Evolutionary conservation across 148 eudicot genomes (phyloP).

Genomic region (Silene latifolia): DNA sequence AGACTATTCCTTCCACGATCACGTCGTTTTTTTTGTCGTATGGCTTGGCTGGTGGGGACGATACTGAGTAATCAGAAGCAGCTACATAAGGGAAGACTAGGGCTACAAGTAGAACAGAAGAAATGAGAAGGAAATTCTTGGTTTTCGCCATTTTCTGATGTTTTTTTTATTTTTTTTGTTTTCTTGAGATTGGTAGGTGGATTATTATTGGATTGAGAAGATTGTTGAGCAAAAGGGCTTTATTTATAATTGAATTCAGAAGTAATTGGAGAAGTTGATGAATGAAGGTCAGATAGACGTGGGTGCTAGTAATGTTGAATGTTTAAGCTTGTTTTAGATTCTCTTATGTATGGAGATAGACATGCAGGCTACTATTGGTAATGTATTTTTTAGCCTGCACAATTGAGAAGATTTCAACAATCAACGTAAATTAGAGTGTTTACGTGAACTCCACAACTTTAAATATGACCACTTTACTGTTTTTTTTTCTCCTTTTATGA

Average conservation of each 20-base stretch:
- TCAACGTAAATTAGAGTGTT: slow-evolving; percentile 4
- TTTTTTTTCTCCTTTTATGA: not conserved
- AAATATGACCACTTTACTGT: not conserved
- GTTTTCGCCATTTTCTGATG: slow-evolving; percentile 37
- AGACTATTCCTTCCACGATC: slow-evolving; percentile 74
- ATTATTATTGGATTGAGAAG: slow-evolving; percentile 3
- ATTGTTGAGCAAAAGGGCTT: not conserved
- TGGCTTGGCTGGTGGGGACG: slow-evolving; percentile 16
- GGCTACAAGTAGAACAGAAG: slow-evolving; percentile 36
- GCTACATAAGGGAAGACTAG: slow-evolving; percentile 24
- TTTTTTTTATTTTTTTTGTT: slow-evolving; percentile 14
- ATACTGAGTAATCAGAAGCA: slow-evolving; percentile 19
- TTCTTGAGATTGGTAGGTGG: slow-evolving; percentile 4
- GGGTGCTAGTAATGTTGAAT: slow-evolving; percentile 43
- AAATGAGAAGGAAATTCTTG: slow-evolving; percentile 27
- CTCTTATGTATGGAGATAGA: not conserved
- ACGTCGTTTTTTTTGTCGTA: slow-evolving; percentile 32
- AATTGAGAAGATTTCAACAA: slow-evolving; percentile 12
- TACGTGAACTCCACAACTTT: slow-evolving; percentile 14
- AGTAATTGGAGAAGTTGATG: not conserved
- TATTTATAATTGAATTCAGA: slow-evolving; percentile 32
- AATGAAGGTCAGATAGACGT: slow-evolving; percentile 35
- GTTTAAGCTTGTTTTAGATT: slow-evolving; percentile 13
- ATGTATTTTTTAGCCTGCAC: slow-evolving; percentile 17
- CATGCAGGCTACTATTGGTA: slow-evolving; percentile 21